Evolutionary conservation across 2,329 filamentous ascomycete species (phyloP).

Genomic region (Teratosphaeria pseudoeucalypti): DNA sequence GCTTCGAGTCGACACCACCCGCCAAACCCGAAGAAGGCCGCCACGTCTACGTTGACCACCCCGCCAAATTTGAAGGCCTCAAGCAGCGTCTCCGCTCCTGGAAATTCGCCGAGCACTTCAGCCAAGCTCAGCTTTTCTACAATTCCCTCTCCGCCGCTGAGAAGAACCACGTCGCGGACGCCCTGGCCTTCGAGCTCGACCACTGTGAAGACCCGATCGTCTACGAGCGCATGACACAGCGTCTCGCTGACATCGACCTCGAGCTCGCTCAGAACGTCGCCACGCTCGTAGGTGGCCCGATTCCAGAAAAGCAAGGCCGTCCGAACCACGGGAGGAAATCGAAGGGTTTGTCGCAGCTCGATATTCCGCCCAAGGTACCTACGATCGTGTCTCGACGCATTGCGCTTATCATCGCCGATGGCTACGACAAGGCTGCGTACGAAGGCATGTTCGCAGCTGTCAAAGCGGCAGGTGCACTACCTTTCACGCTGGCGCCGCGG

Average conservation of each 20-base stretch:
- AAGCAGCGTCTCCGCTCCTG: constrained; percentile 58
- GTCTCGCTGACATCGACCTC: constrained; percentile 63
- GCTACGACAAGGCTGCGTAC: constrained; percentile 59
- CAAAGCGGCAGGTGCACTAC: constrained; percentile 51
- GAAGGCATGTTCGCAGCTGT: constrained; percentile 55
- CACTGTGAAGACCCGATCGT: constrained; percentile 73
- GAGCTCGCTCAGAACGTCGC: constrained; percentile 59
- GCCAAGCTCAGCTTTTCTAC: constrained; percentile 73
- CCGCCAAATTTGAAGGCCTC: constrained; percentile 55
- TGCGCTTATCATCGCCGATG: constrained; percentile 67
- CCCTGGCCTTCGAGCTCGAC: constrained; percentile 62
- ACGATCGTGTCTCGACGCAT: constrained; percentile 63
- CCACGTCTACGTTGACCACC: constrained; percentile 55
- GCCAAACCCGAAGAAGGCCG: constrained; percentile 48
- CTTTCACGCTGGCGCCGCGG: constrained; percentile 61
- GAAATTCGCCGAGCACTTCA: constrained; percentile 70
- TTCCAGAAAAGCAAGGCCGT: constrained; percentile 42
- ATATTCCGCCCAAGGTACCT: constrained; percentile 51
- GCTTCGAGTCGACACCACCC: constrained; percentile 53
- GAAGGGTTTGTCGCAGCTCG: constrained; percentile 58
- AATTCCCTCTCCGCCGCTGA: constrained; percentile 63
- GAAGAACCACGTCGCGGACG: constrained; percentile 50
- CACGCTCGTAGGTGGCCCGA: constrained; percentile 55
- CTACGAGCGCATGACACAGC: constrained; percentile 58
- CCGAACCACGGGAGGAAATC: constrained; percentile 58